Conservation (phyloP, 305 asterid genomes). For the Solanum hybrid region DNA sequence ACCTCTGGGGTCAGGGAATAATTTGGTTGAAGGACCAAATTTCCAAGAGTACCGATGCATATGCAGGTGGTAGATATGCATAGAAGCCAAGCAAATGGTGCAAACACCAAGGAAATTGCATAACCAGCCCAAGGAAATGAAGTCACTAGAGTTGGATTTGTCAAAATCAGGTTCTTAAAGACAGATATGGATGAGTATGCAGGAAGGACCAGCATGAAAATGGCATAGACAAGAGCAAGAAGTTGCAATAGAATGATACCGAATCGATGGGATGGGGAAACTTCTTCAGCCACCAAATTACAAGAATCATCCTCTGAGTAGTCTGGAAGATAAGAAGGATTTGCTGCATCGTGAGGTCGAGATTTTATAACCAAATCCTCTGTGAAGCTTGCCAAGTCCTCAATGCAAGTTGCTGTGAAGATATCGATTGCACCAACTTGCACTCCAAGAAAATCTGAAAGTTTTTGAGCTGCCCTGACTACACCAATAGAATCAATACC, state of each 20-base stretch:
- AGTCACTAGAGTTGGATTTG: constrained; percentile 3
- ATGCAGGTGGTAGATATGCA: constrained; percentile 60
- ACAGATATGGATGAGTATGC: constrained; percentile 35
- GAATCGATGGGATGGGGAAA: constrained; percentile 30
- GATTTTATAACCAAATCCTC: constrained; percentile 45
- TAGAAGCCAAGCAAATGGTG: constrained; percentile 57
- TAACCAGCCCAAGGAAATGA: constrained; percentile 31
- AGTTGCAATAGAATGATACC: constrained; percentile 34
- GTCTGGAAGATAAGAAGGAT: constrained; percentile 19
- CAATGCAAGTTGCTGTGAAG: constrained; percentile 70
- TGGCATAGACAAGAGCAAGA: constrained; percentile 39
- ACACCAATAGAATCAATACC: constrained; percentile 86
- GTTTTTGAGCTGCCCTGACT: constrained; percentile 83
- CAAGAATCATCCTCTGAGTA: constrained; percentile 9
- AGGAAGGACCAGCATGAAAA: constrained; percentile 47
- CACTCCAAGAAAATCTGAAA: constrained; percentile 64
- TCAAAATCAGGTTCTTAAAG: constrained; percentile 22
- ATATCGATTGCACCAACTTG: constrained; percentile 81
- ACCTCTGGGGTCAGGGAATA: constrained; percentile 44
- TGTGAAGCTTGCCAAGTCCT: constrained; percentile 58
- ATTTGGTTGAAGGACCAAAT: constrained; percentile 62
- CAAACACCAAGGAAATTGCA: constrained; percentile 27
- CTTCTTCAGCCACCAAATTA: constrained; percentile 28
- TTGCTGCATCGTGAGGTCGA: constrained; percentile 25
- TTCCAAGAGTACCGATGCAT: constrained; percentile 48